Evolutionary conservation across 371 early-diverging fungal species (phyloP).

Genomic region (Mucor mucedo): DNA sequence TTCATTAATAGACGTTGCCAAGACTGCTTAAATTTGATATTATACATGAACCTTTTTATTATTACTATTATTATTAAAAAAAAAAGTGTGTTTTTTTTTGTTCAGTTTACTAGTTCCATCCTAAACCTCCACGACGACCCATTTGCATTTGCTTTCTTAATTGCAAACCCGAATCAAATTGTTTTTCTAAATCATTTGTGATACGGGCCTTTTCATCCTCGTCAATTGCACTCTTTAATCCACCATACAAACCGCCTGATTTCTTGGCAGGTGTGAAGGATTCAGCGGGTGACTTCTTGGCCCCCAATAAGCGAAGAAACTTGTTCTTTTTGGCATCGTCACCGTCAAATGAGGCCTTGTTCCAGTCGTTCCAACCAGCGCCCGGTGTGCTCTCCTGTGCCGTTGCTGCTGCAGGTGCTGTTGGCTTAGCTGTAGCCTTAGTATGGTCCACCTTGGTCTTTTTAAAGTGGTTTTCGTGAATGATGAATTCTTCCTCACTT

Average conservation of each 20-base stretch:
- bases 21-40: slow-evolving; percentile 28
- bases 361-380: slow-evolving; percentile 57
- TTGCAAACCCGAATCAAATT: slow-evolving; percentile 52
- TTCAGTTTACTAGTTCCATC: slow-evolving; percentile 40
- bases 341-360: slow-evolving; percentile 52
- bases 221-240: slow-evolving; percentile 52
- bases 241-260: slow-evolving; percentile 46
- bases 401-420: not conserved
- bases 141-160: slow-evolving; percentile 51
- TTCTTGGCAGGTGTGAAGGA: slow-evolving; percentile 28
- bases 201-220: slow-evolving; percentile 45
- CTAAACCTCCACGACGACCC: slow-evolving; percentile 56
- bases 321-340: slow-evolving; percentile 51
- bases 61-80: not conserved
- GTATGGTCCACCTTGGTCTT: slow-evolving; percentile 10
- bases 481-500: slow-evolving; percentile 21
- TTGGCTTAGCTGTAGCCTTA: too few species aligned
- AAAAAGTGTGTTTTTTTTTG: not conserved
- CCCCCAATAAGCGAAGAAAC: slow-evolving; percentile 54
- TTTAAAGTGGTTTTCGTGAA: slow-evolving; percentile 16
- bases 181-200: slow-evolving; percentile 45
- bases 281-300: slow-evolving; percentile 34
- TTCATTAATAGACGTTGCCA: slow-evolving; percentile 27
- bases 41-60: not conserved
- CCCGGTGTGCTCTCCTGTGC: not conserved